Conservation (phyloP, 2,329 filamentous ascomycete species). For the Ceratocystis cacaofunesta region DNA sequence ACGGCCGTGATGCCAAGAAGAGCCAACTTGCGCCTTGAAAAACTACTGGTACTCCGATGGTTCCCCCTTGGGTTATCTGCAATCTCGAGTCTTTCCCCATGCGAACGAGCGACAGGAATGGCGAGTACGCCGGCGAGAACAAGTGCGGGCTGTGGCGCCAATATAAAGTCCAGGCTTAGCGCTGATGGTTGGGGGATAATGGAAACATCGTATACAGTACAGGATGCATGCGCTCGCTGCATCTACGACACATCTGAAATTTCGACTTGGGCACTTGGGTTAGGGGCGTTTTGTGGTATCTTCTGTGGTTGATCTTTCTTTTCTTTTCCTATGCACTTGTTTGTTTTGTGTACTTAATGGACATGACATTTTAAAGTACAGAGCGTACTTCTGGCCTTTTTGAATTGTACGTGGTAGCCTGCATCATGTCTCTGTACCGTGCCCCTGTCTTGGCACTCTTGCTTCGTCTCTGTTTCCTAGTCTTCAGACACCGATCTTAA, state of each 20-base stretch:
- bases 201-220: background rate
- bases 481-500: no score
- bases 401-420: background rate
- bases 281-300: background rate
- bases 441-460: background rate
- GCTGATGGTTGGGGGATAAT: no score
- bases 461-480: background rate
- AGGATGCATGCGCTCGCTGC: background rate
- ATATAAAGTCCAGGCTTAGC: no score
- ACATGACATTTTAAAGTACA: background rate
- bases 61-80: background rate
- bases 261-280: background rate
- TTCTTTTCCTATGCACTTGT: background rate
- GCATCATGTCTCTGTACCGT: background rate
- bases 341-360: background rate
- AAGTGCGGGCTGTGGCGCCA: background rate
- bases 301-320: background rate
- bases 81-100: background rate
- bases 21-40: constrained; percentile 26
- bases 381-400: background rate
- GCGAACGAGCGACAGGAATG: background rate
- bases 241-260: background rate
- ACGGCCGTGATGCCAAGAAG: constrained; percentile 50
- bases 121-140: background rate
- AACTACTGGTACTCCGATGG: no score